Conservation (phyloP, 73 alveolate species). For the Tetrahymena malaccensis region DNA sequence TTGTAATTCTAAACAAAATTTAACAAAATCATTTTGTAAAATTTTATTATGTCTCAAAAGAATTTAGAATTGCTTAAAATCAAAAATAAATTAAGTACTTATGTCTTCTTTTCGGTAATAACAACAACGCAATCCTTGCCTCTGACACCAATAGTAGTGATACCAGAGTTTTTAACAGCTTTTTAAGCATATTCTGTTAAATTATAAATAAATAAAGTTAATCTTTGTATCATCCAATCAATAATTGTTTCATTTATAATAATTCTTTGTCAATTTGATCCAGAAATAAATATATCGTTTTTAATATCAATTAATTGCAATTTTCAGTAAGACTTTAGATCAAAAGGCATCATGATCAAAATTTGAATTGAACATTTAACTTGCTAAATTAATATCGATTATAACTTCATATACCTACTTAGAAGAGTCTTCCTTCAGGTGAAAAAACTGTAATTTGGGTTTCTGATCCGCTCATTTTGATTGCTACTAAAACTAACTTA, state of each 20-base stretch:
- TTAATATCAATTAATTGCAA: not conserved
- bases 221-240: not conserved
- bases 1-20: not conserved
- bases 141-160: constrained; percentile 88
- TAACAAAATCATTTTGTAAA: not conserved
- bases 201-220: not conserved
- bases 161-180: constrained; percentile 86
- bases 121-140: constrained; percentile 89
- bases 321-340: not conserved
- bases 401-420: constrained; percentile 37
- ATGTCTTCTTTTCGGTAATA: constrained; percentile 18
- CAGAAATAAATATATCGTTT: not conserved
- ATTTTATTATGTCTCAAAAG: not conserved
- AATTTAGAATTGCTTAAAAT: not conserved
- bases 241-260: not conserved
- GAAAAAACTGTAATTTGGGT: constrained; percentile 85
- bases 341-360: not conserved
- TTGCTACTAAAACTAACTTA: not conserved
- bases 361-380: not conserved
- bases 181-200: constrained; percentile 83
- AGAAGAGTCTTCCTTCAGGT: constrained; percentile 90
- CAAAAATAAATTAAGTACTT: not conserved
- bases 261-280: not conserved
- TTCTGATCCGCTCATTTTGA: constrained; percentile 42
- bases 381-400: not conserved